Base-by-base conservation (phyloP, 2,329 filamentous ascomycete genomes). In the Harringtonia aguacate region DNA sequence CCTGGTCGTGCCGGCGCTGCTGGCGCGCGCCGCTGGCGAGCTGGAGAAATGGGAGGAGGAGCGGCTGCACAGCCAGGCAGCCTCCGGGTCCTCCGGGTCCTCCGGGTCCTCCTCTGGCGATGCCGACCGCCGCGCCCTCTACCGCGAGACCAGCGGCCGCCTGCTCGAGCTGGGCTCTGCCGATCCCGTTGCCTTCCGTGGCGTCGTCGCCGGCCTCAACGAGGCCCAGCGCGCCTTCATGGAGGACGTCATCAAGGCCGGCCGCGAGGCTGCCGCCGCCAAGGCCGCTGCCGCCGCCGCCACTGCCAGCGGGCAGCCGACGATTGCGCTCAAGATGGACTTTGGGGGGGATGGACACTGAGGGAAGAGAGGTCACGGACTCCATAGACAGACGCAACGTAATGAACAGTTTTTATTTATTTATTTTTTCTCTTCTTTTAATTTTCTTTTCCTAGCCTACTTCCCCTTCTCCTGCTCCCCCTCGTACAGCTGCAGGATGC, bases 251-350 rank as follows among this genome's bases (percentile, higher is more conserved):
- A 77, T 95, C 48, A 75, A 79, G 60, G 77, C 73, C 21, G 81
- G 81, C 41, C 66, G 75, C 53, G 57, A 58, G 54, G 57, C 61
- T 51, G 65, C 60, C 18, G 47, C 45, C 17, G 40, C 36, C 10
- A 37, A 40, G 31, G 17, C 47, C 22, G 48, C 39, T 55, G 34
- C 48, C 13, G 46, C 39, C 56, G 65, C 39, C 55, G 34, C 48
- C 13, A 45, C 39, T 55, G 65, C 67, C 53, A 61, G 58, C 44
- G 73, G 67, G 24, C 78, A 77, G 61, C 92, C 92, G 13, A 92
- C 71, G 50, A 98, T 98, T 70, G 87, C 87, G 43, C 64, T 98
- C 58, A 92, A 94, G 73, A 94, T 97, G 85, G 74, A 95, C 61
- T 97, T 98, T 72, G 78, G 77, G 6, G 65, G 67, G 30, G 43